Conservation (phyloP, 345 rosid species). For the Melaleuca quinquenervia region DNA sequence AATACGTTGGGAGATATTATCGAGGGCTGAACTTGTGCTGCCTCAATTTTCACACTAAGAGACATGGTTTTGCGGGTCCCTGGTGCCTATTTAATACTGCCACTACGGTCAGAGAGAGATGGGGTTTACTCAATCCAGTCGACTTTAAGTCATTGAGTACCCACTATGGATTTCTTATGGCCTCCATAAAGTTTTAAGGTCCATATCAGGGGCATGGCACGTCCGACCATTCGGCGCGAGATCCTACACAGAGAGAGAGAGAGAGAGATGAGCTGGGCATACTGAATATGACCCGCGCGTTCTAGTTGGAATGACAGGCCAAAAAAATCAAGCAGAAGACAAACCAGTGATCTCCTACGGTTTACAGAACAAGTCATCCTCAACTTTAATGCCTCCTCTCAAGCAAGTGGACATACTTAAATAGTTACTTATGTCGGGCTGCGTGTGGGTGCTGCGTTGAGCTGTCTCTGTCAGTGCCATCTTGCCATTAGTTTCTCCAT, state of each 20-base stretch:
- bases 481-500: neutral
- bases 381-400: neutral
- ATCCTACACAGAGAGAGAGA: neutral
- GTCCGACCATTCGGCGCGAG: neutral
- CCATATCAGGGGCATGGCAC: neutral
- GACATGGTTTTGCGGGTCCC: neutral
- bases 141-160: too few relatives aligned
- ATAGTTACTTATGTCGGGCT: neutral
- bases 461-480: neutral
- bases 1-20: neutral
- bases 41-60: neutral
- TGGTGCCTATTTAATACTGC: neutral
- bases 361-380: neutral
- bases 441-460: too few relatives aligned
- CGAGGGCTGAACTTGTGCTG: neutral
- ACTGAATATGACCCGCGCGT: neutral
- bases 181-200: neutral
- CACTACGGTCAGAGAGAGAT: neutral
- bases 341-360: neutral
- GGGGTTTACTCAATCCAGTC: neutral
- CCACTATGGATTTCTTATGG: neutral
- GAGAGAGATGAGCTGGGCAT: neutral
- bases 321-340: neutral
- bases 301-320: neutral
- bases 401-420: neutral